Evolutionary conservation across 352 stramenopile genomes (phyloP), one percentile per base, ranked within the genome.

Genomic region (Thraustochytrium sp.): DNA sequence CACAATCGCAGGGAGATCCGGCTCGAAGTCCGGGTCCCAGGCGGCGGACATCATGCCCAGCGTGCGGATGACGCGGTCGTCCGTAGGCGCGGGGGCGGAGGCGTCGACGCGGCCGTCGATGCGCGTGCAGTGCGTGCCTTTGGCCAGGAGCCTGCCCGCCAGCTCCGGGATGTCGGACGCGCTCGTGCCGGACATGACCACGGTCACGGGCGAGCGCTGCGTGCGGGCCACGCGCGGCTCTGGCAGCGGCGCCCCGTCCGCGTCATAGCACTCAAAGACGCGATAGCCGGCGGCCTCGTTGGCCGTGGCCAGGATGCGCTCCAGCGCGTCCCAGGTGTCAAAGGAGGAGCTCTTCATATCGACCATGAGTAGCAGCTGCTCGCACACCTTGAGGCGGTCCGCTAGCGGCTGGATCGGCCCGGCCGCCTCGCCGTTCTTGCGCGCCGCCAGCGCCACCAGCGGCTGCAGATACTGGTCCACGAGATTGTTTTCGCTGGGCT

Each of bases 221-320:
- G 44, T 80, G 16, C 31, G 26, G 8, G 26, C 13, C 44, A 62
- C 49, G 1, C 38, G 13, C 2, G 62, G 62, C 2, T 44, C 68
- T 5, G 34, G 23, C 5, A 80, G 23, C 13, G 68, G 44, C 42
- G 21, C 29, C 8, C 68, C 68, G n/a, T 44, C 23, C 0, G 23
- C 13, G 38, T 63, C 46, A 42, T 80, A 80, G 51, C 68, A 80
- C 68, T 80, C 68, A 34, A 80, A 80, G 34, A 80, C 68, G 0
- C 51, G 68, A 40, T 75, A 63, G 42, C 68, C 68, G 2, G 46
- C 13, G 11, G 26, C 44, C 18, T 44, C 53, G 42, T 80, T 80
- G 0, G 76, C 51, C 51, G 3, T 31, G 13, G 23, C 29, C 42
- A 80, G 16, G 31, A 80, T 46, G 5, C 29, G 42, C 16, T 80